Conservation (phyloP, 148 eudicot genomes). For the Nepenthes mirabilis region DNA sequence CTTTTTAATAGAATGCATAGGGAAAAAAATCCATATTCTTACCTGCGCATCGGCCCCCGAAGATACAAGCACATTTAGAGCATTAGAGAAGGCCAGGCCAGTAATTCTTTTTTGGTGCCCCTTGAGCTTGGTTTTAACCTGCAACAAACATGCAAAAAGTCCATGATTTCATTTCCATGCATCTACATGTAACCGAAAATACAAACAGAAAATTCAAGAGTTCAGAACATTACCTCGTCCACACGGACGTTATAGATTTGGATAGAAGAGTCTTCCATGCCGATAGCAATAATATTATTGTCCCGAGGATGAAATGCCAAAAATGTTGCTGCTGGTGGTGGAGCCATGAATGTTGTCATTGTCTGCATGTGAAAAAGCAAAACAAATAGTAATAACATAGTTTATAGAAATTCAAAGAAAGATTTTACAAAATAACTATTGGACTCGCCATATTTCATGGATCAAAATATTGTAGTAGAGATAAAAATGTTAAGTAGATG, state of each 20-base stretch:
- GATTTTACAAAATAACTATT: too few relatives aligned
- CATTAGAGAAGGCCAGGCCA: constrained; percentile 59
- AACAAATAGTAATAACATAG: not conserved
- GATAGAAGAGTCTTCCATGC: constrained; percentile 53
- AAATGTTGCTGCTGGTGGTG: constrained; percentile 56
- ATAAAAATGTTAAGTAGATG: too few relatives aligned
- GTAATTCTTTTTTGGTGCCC: constrained; percentile 60
- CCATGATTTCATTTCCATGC: not conserved
- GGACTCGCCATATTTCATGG: too few relatives aligned
- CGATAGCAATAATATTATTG: constrained; percentile 51
- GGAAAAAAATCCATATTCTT: not conserved
- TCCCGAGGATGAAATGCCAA: constrained; percentile 65
- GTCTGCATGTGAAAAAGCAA: constrained; percentile 24
- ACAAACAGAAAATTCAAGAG: not conserved
- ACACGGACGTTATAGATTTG: constrained; percentile 50
- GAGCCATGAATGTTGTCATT: constrained; percentile 49
- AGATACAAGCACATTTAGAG: constrained; percentile 45
- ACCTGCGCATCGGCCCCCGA: constrained; percentile 77
- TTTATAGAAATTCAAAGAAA: too few relatives aligned
- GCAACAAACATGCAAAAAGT: not conserved
- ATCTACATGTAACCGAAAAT: not conserved
- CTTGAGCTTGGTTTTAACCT: constrained; percentile 41
- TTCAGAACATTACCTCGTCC: constrained; percentile 36
- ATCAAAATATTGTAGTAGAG: too few relatives aligned
- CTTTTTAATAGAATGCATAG: not conserved